Base-by-base conservation (phyloP, 164 flowering plant species). In the Warburgia ugandensis region DNA sequence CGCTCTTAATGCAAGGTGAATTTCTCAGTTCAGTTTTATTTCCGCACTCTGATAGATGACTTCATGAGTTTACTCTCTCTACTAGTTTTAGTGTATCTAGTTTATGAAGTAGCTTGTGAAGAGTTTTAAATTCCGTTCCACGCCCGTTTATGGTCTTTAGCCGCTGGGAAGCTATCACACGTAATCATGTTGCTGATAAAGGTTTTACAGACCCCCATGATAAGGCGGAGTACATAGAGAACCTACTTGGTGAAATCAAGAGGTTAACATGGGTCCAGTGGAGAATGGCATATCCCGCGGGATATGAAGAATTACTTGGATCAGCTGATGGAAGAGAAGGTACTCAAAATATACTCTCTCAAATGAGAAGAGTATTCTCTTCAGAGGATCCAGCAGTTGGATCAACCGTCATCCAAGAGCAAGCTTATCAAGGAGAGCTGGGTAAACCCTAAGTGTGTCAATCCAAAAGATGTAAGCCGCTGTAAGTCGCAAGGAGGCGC, bases 141-240 rank as follows among this genome's bases (percentile, higher is more conserved):
- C n/a, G n/a, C n/a, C n/a, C n/a, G n/a, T n/a, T n/a, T n/a, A n/a
- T n/a, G n/a, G 35, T 17, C 11, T 25, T 52, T 7, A 10, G 19
- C 4, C 30, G 45, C 5, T 52, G 56, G 56, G 56, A 38, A 52
- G 25, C 56, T 3, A 52, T 52, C 17, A 52, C 45, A 13, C 3
- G 3, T 13, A 52, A 52, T 21, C 14, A 38, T 17, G 45, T 52
- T 0, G 12, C 7, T 1, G 32, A 37, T 13, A 23, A 28, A 13
- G 20, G 11, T 2, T 22, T 2, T 4, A 10, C 12, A 14, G 35
- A 29, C 21, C 9, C 12, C 36, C 3, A n/a, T 16, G 23, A 11
- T 10, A 48, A 48, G 25, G 36, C 21, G 30, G 37, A n/a, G 2
- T 48, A 2, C 6, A 30, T 48, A 2, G 52, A 48, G 28, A 48